Conservation (phyloP, 2,329 filamentous ascomycete genomes). For the Aspergillus viridinutans region DNA sequence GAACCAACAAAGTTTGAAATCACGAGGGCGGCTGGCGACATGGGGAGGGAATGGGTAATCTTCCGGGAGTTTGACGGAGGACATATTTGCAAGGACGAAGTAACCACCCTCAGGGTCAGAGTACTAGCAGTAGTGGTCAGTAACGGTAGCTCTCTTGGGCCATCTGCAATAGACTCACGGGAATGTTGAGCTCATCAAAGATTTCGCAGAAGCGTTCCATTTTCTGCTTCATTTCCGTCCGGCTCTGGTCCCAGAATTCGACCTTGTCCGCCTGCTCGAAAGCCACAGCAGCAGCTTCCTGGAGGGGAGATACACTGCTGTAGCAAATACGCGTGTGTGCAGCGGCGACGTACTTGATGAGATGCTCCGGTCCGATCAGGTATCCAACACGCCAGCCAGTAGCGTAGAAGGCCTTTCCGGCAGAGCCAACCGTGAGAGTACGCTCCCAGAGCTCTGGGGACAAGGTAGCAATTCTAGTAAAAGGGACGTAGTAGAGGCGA, state of each 20-base stretch:
- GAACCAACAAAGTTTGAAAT: conserved; percentile 96
- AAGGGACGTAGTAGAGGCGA: conserved; percentile 89
- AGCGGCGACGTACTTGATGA: conserved; percentile 86
- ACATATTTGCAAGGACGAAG: conserved; percentile 93
- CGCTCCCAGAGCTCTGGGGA: conserved; percentile 84
- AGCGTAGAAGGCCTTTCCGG: conserved; percentile 97
- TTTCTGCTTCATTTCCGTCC: conserved; percentile 84
- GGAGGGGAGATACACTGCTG: conserved; percentile 84
- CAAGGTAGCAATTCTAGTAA: conserved; percentile 85
- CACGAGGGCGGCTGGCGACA: conserved; percentile 77
- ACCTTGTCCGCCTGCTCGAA: conserved; percentile 84
- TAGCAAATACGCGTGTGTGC: conserved; percentile 97
- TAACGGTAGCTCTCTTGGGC: not conserved
- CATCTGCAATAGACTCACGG: conserved; percentile 37
- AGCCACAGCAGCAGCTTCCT: conserved; percentile 89
- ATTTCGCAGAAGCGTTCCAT: conserved; percentile 81
- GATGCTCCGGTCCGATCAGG: conserved; percentile 80
- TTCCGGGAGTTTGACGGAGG: conserved; percentile 75
- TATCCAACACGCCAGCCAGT: conserved; percentile 97
- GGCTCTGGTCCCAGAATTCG: conserved; percentile 82
- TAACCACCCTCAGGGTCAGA: conserved; percentile 95
- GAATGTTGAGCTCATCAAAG: conserved; percentile 69
- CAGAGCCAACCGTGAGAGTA: conserved; percentile 90
- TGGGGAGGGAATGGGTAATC: conserved; percentile 87
- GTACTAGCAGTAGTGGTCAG: conserved; percentile 47